These are phyloP conservation scores for Phytophthora colocasiae DNA, from an alignment of 352 stramenopile genomes.

Conservation along the genomic window DNA sequence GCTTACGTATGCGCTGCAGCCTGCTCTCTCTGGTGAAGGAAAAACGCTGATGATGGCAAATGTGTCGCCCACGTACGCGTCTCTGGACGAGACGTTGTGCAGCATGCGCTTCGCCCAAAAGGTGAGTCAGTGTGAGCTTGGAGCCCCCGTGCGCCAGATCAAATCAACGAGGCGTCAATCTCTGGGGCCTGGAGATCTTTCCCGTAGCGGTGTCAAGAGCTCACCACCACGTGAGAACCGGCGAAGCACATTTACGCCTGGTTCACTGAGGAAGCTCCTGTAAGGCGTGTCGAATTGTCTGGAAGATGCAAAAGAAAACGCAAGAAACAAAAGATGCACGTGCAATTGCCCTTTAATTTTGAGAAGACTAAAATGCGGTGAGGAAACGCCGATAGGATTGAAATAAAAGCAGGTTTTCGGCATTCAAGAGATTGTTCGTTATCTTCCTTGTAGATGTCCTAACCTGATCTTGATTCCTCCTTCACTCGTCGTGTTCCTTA, in stretches of 20 bases:
- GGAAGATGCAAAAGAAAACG: constrained; percentile 21
- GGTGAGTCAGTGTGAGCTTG: constrained; percentile 98
- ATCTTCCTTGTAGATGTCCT: not conserved
- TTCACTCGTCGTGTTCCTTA: constrained; percentile 46
- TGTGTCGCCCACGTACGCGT: constrained; percentile 95
- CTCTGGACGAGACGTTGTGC: constrained; percentile 97
- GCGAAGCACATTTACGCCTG: constrained; percentile 50
- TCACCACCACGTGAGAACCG: constrained; percentile 40
- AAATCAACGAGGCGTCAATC: constrained; percentile 56
- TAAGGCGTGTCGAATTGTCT: constrained; percentile 21
- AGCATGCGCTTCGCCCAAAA: constrained; percentile 98
- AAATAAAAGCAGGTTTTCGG: constrained; percentile 39
- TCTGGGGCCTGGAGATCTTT: constrained; percentile 32
- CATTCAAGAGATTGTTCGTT: constrained; percentile 23
- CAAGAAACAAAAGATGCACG: constrained; percentile 22
- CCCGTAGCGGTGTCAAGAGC: constrained; percentile 28
- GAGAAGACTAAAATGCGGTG: constrained; percentile 30
- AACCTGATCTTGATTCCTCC: not conserved
- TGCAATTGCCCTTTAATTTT: constrained; percentile 29
- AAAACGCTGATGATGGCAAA: constrained; percentile 99
- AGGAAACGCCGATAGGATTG: constrained; percentile 25
- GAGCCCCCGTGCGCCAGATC: constrained; percentile 92
- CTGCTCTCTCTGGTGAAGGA: constrained; percentile 97
- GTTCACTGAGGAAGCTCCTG: constrained; percentile 33
- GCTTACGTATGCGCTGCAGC: constrained; percentile 99